Evolutionary conservation across 129 eudicot genomes (phyloP), one percentile per base, ranked within the genome.

Genomic region (Escallonia rubra): DNA sequence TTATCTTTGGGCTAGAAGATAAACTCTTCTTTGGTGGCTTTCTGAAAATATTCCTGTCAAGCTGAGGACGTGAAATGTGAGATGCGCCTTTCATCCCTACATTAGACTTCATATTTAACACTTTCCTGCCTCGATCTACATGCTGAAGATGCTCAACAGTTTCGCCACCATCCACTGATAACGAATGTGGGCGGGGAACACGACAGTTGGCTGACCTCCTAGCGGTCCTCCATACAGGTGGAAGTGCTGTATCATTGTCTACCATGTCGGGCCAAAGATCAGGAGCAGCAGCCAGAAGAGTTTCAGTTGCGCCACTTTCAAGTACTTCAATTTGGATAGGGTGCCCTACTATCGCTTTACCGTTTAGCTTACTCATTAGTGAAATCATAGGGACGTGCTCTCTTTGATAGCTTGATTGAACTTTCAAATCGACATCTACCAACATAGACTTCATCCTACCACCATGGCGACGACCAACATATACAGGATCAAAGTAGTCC

Each of bases 381-480:
- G 99, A 94, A 73, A 94, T 88, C 82, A 87, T 80, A 7, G 99
- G 97, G 57, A 90, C 97, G 54, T 89, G 93, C 63, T 82, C 85
- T 59, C 90, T 81, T 43, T 81, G 91, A 74, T 85, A 88, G 78
- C 84, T 85, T 46, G 97, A 87, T 58, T 94, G 90, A 41, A 94
- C 99, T 69, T 74, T 73, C 61, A 94, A 66, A 58, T 89, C 93
- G 56, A 87, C 99, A 70, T 94, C 99, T 69, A 93, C 65, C 80
- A 89, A 63, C 85, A 83, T 65, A 43, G 72, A 57, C 59, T 64
- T 63, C 72, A 43, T 56, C 78, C 76, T 72, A 12, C 82, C 81
- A 68, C 76, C 86, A 72, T 61, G 51, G 7, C 72, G 81, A 40
- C 52, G 78, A 8, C 82, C 72, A 15, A 41, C 66, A 70, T 46